Base-by-base conservation (phyloP, 352 stramenopile species). In the Phytophthora multivora region DNA sequence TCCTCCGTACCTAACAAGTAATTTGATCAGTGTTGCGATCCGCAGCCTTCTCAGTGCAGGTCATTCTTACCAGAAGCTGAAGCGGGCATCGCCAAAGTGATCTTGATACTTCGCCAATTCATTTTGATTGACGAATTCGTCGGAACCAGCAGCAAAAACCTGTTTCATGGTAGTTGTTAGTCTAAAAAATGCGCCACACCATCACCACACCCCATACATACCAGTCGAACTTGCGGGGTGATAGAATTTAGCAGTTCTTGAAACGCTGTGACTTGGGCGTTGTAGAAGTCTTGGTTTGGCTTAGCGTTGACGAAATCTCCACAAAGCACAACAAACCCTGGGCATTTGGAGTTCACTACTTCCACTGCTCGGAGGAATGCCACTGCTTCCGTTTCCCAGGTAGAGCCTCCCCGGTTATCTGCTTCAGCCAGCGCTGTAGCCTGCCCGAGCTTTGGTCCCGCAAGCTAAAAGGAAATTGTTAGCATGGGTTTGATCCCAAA, bases 61-160 rank as follows among this genome's bases (percentile, higher is more conserved):
- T 30, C 11, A 30, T 0, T 28, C 31, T n/a, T n/a, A 91, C 87
- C 87, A 96, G 51, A 96, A 93, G 49, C 78, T 88, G 55, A 87
- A 94, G 54, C 63, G 68, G 12, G 80, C 59, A 40, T 90, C 80
- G 12, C 87, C 87, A 69, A 93, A 96, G 16, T 66, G 21, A 42
- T 59, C 31, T 31, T 81, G 45, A 28, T 93, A 90, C 26, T 60
- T 51, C 9, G 48, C 46, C 5, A 80, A 26, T 38, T 60, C 41
- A 36, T 59, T 46, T 41, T 19, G 47, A 36, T 56, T 43, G 6
- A 41, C 25, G 26, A 74, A 62, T 35, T 64, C 39, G 21, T 61
- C 59, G 8, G 70, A 70, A 8, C 75, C 79, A 28, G 73, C 49
- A 42, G 80, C 71, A 62, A 91, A 87, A 8, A 91, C 65, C 80